phyloP scores from a whole-genome alignment of 1,284 basidiomycete genomes.

The Cryptococcus amylolentus region DNA sequence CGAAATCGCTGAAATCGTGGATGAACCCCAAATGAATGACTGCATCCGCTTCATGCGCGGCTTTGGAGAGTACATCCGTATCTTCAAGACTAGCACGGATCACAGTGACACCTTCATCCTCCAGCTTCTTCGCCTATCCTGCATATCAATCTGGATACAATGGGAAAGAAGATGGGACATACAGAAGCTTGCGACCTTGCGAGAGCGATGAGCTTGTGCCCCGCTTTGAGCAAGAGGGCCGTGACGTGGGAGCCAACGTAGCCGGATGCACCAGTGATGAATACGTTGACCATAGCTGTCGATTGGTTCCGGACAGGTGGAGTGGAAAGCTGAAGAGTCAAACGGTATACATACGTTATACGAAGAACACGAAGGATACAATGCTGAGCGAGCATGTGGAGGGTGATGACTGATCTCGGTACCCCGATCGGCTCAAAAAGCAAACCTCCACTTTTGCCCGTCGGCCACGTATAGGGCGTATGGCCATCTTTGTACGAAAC shows the following conservation, averaged over 20 bases:
- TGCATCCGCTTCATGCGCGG: slow-evolving; percentile 25
- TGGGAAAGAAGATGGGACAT: not conserved
- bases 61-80: slow-evolving; percentile 20
- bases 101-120: slow-evolving; percentile 16
- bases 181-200: slow-evolving; percentile 25
- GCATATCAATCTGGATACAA: not conserved
- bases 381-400: too few species aligned
- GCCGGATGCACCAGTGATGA: slow-evolving; percentile 28
- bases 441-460: too few species aligned
- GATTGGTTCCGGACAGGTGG: too few species aligned
- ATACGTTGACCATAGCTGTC: not conserved
- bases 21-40: slow-evolving; percentile 37
- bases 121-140: slow-evolving; percentile 12
- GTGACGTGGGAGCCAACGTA: slow-evolving; percentile 25
- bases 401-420: too few species aligned
- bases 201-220: slow-evolving; percentile 30
- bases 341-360: too few species aligned
- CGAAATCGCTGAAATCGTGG: slow-evolving; percentile 19
- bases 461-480: too few species aligned
- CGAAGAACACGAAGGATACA: too few species aligned
- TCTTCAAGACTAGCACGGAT: slow-evolving; percentile 22
- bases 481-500: too few species aligned
- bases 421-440: too few species aligned
- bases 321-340: too few species aligned
- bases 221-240: slow-evolving; percentile 20